These are phyloP conservation scores for Huntiella moniliformis DNA, from an alignment of 2,329 filamentous ascomycete species.

Conservation along the genomic window DNA sequence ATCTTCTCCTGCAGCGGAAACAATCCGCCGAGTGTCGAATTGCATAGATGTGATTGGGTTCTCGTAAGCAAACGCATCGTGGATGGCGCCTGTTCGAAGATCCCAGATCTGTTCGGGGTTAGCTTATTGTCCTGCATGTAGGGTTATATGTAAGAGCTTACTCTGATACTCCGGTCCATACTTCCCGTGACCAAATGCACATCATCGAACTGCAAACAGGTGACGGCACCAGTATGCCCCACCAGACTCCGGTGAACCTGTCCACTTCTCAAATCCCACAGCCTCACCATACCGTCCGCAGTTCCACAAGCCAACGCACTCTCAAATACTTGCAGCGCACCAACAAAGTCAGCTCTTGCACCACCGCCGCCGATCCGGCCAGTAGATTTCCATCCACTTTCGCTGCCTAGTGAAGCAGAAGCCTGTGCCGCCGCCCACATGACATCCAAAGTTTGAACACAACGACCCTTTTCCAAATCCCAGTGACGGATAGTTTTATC, in stretches of 20 bases:
- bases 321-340: slow-evolving; percentile 87
- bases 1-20: slow-evolving; percentile 73
- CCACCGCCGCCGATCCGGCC: slow-evolving; percentile 28
- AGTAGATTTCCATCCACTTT: slow-evolving; percentile 54
- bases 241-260: slow-evolving; percentile 94
- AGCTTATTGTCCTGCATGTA: neutral
- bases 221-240: slow-evolving; percentile 87
- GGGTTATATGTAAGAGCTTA: slow-evolving; percentile 32
- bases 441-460: slow-evolving; percentile 91
- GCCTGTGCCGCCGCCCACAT: slow-evolving; percentile 95
- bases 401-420: slow-evolving; percentile 45
- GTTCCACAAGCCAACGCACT: slow-evolving; percentile 90
- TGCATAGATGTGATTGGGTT: slow-evolving; percentile 86
- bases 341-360: slow-evolving; percentile 68
- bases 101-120: slow-evolving; percentile 70
- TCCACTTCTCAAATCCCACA: slow-evolving; percentile 92
- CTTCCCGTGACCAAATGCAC: slow-evolving; percentile 87
- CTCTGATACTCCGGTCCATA: slow-evolving; percentile 77
- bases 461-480: slow-evolving; percentile 94
- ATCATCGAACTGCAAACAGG: slow-evolving; percentile 89
- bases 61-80: slow-evolving; percentile 92
- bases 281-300: slow-evolving; percentile 85
- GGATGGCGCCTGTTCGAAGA: slow-evolving; percentile 83
- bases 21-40: slow-evolving; percentile 83
- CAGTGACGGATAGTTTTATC: slow-evolving; percentile 96